Evolutionary conservation across 441 rosid genomes (phyloP), one percentile per base, ranked within the genome.

Genomic region (Arabidopsis lyrata): DNA sequence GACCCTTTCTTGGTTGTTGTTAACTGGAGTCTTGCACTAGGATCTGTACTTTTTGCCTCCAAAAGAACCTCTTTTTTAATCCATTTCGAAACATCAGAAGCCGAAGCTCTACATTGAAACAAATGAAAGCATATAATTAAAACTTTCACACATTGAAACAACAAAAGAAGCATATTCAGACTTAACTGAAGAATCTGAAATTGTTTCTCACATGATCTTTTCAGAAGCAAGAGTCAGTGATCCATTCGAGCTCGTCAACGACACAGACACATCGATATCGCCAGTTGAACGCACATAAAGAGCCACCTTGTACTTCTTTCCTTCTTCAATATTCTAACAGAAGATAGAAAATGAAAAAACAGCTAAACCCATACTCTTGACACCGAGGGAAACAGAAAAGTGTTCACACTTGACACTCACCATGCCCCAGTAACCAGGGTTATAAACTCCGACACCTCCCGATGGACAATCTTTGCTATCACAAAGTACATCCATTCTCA

Each of bases 401-500:
- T 31, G 18, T 35, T 36, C 68, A 38, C 5, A 24, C 62, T 24
- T 18, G 69, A 52, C 36, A 67, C 44, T 44, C n/a, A 93, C 98
- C 98, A 91, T 91, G 78, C 97, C 98, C 97, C 98, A 91, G 68
- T 80, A 94, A 70, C 98, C 96, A 3, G 98, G 98, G 75, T 91
- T 91, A 78, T 84, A 88, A 18, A 91, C 76, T 54, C 98, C 98
- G 22, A 90, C 96, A 42, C 98, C 98, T 34, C 85, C 88, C 70
- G 75, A 79, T 42, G 90, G 98, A 75, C 98, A 91, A 14, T 34
- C 63, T 50, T 84, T 38, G n/a, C 73, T 80, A 79, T 85, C 84
- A 75, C 97, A 94, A 34, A 91, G 89, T 58, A 90, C 93, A 39
- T 90, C 89, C 88, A 94, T 81, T 71, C 78, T 75, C 14, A 94